phyloP scores from a whole-genome alignment of 2,329 filamentous ascomycete species.

The Trichoderma oligosporum region DNA sequence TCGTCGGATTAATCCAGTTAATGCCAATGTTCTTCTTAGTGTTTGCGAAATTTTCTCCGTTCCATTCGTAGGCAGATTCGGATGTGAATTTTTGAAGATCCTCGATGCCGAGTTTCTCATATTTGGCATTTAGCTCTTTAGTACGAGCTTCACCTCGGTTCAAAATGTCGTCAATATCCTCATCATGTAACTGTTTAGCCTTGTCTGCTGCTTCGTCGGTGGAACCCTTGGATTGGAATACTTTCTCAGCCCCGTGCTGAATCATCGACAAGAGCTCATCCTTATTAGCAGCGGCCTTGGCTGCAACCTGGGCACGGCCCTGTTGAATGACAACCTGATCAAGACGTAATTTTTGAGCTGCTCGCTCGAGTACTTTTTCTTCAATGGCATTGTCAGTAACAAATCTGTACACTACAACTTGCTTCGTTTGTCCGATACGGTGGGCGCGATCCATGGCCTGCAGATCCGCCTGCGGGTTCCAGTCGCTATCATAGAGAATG shows the following conservation, averaged over 20 bases:
- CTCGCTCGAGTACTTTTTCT: constrained; percentile 94
- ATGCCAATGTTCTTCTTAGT: constrained; percentile 89
- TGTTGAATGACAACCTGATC: constrained; percentile 98
- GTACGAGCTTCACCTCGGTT: constrained; percentile 84
- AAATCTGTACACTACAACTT: constrained; percentile 93
- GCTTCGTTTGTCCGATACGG: constrained; percentile 97
- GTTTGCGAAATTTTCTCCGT: constrained; percentile 90
- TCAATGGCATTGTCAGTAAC: constrained; percentile 98
- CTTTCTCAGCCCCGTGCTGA: constrained; percentile 93
- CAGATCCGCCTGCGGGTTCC: constrained; percentile 97
- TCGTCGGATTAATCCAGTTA: constrained; percentile 96
- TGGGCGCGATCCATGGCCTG: constrained; percentile 99
- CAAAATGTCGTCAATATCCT: constrained; percentile 87
- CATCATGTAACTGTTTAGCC: constrained; percentile 66
- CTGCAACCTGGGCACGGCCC: constrained; percentile 84
- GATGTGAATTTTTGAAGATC: constrained; percentile 97
- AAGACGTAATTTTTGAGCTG: constrained; percentile 91
- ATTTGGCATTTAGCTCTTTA: constrained; percentile 84
- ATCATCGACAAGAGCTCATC: constrained; percentile 98
- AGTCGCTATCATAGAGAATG: constrained; percentile 94
- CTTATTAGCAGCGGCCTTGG: constrained; percentile 89
- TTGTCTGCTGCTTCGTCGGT: constrained; percentile 58
- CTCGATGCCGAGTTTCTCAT: constrained; percentile 94
- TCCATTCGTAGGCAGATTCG: constrained; percentile 98
- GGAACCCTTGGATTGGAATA: constrained; percentile 73